Percentiles rank a stretch among this genome's conserved stretches.
phyloP scores from a whole-genome alignment of 2,329 filamentous ascomycete genomes.

The Camillea tinctor region DNA sequence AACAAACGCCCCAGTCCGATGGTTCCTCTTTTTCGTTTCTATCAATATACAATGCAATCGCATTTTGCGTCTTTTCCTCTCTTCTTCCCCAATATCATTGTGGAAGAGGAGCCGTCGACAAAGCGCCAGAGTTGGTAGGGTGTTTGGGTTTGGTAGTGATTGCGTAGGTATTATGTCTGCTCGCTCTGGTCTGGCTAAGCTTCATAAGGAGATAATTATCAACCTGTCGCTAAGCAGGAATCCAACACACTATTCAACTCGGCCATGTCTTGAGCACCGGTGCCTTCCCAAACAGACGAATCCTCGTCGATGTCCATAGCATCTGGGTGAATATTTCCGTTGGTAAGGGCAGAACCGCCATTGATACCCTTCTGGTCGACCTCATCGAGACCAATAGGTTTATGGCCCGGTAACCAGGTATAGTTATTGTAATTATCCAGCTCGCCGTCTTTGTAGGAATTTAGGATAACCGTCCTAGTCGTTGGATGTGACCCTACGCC shows the following conservation, averaged over 20 bases:
- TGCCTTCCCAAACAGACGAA: conserved; percentile 58
- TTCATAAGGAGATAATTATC: background rate
- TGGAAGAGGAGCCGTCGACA: background rate
- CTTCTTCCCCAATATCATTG: background rate
- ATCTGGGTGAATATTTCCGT: conserved; percentile 48
- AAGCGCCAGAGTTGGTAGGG: background rate
- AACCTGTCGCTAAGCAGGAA: conserved; percentile 49
- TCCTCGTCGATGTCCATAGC: conserved; percentile 61
- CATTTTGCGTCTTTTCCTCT: background rate
- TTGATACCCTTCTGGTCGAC: conserved; percentile 35
- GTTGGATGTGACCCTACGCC: conserved; percentile 77
- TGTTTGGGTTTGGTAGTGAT: background rate
- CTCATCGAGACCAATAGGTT: conserved; percentile 30
- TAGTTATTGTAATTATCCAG: conserved; percentile 66
- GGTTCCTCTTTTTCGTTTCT: background rate
- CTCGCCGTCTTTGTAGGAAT: conserved; percentile 73
- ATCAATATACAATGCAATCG: background rate
- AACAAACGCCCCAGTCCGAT: background rate
- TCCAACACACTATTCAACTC: conserved; percentile 57
- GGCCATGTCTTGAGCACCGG: conserved; percentile 49
- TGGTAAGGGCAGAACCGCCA: conserved; percentile 38
- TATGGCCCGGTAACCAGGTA: conserved; percentile 46
- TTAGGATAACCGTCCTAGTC: conserved; percentile 67
- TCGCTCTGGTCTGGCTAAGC: background rate
- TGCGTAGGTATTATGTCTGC: background rate